phyloP scores from a whole-genome alignment of 75 land plant species.

The Cryptomeria japonica region DNA sequence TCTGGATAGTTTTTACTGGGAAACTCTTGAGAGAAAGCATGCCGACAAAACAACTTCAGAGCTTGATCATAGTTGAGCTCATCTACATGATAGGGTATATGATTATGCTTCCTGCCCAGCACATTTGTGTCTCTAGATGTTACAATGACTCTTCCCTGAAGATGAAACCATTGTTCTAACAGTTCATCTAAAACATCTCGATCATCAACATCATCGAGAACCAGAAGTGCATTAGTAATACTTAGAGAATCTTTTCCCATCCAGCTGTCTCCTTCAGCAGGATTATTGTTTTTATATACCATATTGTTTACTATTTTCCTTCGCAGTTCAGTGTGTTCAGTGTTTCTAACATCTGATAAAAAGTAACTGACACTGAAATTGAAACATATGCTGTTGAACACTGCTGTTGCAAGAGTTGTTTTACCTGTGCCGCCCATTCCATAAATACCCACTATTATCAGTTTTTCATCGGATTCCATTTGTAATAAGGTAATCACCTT shows the following conservation, averaged over 20 bases:
- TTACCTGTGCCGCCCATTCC: neutral
- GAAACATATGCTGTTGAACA: neutral
- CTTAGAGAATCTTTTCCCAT: neutral
- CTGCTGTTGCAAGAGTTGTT: slow-evolving; percentile 3
- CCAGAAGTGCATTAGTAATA: neutral
- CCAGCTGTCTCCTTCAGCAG: neutral
- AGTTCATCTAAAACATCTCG: slow-evolving; percentile 11
- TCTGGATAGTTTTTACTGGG: neutral
- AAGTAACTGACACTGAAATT: neutral
- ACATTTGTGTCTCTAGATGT: slow-evolving; percentile 12
- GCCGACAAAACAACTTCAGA: slow-evolving; percentile 12
- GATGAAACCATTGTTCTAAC: neutral
- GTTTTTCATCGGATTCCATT: neutral
- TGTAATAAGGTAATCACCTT: neutral
- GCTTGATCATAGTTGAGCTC: slow-evolving; percentile 6
- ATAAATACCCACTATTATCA: neutral
- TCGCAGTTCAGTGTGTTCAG: neutral
- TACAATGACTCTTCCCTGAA: slow-evolving; percentile 10
- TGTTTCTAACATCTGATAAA: neutral
- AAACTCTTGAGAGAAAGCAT: slow-evolving; percentile 11
- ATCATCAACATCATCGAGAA: slow-evolving; percentile 24
- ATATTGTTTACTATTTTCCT: neutral
- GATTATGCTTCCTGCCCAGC: neutral
- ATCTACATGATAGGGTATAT: slow-evolving; percentile 8
- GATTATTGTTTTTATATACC: neutral